phyloP scores from a whole-genome alignment of 2,329 filamentous ascomycete genomes.

The Xylaria sp. region DNA sequence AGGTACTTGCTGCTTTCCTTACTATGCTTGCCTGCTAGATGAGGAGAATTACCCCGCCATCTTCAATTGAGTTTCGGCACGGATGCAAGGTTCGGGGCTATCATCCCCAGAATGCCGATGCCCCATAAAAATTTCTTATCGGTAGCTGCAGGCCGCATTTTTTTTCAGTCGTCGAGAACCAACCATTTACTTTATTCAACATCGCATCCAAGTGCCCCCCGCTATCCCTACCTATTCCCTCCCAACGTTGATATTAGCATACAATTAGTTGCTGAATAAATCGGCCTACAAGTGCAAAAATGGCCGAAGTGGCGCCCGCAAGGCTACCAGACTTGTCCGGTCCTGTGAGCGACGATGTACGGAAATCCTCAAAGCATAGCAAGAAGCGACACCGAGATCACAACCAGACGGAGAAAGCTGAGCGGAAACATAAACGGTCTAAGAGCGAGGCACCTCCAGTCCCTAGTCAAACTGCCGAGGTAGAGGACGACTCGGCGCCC shows the following conservation, averaged over 20 bases:
- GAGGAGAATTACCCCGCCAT: neutral
- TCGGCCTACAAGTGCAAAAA: conserved; percentile 3
- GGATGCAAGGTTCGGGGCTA: neutral
- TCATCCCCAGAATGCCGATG: conserved; percentile 2
- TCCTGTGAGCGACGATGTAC: conserved; percentile 30
- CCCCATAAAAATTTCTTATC: conserved; percentile 34
- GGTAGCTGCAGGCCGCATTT: conserved; percentile 5
- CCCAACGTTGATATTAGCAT: neutral
- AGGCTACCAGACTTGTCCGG: conserved; percentile 3
- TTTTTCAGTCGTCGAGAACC: neutral
- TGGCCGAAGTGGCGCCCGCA: conserved; percentile 36
- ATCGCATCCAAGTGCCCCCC: neutral
- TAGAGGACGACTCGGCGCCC: conserved; percentile 16
- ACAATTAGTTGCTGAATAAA: neutral
- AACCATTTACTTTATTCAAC: neutral
- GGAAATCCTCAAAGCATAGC: conserved; percentile 39
- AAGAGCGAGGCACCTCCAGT: conserved; percentile 48
- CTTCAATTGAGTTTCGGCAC: neutral
- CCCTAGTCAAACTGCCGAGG: conserved; percentile 5
- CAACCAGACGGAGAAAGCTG: conserved; percentile 48
- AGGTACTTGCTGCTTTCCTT: neutral
- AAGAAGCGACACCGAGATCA: conserved; percentile 45
- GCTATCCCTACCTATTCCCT: neutral
- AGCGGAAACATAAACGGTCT: conserved; percentile 62
- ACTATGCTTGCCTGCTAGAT: neutral